Evolutionary conservation across 106 monocot species (phyloP).

Genomic region (Posidonia australis): DNA sequence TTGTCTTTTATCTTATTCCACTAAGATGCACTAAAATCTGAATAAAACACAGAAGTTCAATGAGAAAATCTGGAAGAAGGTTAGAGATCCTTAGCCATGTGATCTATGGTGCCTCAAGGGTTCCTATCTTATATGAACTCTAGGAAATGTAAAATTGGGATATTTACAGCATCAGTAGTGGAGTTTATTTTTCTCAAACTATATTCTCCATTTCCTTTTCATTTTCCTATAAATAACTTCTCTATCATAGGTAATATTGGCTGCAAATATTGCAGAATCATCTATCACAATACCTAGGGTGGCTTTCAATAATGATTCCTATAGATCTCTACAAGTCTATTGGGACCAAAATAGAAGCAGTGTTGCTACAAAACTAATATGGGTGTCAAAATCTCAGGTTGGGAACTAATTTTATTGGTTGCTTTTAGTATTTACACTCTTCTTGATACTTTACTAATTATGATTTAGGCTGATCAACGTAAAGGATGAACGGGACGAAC

Average conservation of each 20-base stretch:
- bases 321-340: constrained; percentile 65
- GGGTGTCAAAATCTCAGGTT: constrained; percentile 94
- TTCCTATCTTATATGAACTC: too few relatives aligned
- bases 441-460: neutral
- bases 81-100: too few relatives aligned
- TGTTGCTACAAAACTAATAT: constrained; percentile 55
- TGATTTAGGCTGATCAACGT: constrained; percentile 64
- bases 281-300: constrained; percentile 82
- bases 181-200: too few relatives aligned
- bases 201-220: too few relatives aligned
- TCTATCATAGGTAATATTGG: constrained; percentile 56
- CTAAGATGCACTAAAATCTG: too few relatives aligned
- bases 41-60: too few relatives aligned
- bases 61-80: too few relatives aligned
- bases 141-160: too few relatives aligned
- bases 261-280: constrained; percentile 92
- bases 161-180: too few relatives aligned
- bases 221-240: too few relatives aligned
- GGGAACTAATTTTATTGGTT: neutral
- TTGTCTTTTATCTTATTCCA: too few relatives aligned
- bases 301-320: constrained; percentile 77
- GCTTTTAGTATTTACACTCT: neutral
- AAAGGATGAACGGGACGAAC: constrained; percentile 84
- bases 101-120: too few relatives aligned
- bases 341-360: constrained; percentile 58